Evolutionary conservation across 768 basidiomycete genomes (phyloP).

Genomic region (Boletus pseudopeckii): DNA sequence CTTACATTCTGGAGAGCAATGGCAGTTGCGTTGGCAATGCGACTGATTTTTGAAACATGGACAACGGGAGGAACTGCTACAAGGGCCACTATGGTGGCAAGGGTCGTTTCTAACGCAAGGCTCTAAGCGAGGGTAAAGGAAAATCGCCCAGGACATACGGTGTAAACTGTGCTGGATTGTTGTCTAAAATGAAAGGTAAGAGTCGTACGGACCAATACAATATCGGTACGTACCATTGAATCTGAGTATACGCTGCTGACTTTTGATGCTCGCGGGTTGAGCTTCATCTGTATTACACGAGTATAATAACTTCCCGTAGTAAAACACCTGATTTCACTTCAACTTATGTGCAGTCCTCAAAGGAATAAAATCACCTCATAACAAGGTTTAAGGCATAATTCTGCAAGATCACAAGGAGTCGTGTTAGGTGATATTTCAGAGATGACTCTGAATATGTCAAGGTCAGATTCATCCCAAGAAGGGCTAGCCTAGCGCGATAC

Average conservation of each 20-base stretch:
- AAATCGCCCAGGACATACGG: constrained; percentile 19
- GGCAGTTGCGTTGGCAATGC: constrained; percentile 56
- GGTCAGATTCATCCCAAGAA: constrained; percentile 39
- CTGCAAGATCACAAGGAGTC: constrained; percentile 52
- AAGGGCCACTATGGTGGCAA: constrained; percentile 58
- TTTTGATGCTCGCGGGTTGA: constrained; percentile 1
- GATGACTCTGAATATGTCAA: constrained; percentile 38
- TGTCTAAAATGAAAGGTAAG: constrained; percentile 20
- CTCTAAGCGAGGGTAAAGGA: background rate
- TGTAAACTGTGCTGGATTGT: constrained; percentile 14
- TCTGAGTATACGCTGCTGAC: constrained; percentile 3
- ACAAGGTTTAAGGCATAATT: constrained; percentile 57
- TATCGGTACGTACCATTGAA: constrained; percentile 21
- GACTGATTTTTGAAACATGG: constrained; percentile 47
- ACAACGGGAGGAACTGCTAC: constrained; percentile 41
- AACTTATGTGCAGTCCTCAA: background rate
- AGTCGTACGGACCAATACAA: background rate
- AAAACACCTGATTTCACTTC: constrained; percentile 20
- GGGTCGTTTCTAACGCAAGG: constrained; percentile 39
- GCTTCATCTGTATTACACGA: background rate
- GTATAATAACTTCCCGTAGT: constrained; percentile 18
- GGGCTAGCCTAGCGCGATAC: constrained; percentile 17
- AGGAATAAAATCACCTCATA: constrained; percentile 41
- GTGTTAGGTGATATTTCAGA: constrained; percentile 44
- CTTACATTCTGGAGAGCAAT: constrained; percentile 51